Percentiles rank a stretch among this genome's conserved stretches.
Conservation (phyloP, 768 basidiomycete genomes). For the Inosperma sp. region DNA sequence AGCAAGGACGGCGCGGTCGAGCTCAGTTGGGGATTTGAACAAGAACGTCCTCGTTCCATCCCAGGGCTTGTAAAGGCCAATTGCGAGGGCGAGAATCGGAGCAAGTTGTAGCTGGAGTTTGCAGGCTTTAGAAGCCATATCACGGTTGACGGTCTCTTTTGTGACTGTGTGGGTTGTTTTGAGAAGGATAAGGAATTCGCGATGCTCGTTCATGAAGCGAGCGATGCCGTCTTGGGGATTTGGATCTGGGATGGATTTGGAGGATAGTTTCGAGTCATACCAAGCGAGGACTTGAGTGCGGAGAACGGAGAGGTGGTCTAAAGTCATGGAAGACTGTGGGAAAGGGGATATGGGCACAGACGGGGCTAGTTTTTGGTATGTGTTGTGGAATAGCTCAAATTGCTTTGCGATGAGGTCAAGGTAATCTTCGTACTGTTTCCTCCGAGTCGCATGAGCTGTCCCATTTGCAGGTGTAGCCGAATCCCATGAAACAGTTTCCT, state of each 20-base stretch:
- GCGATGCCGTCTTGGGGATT: background rate
- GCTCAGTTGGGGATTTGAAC: background rate
- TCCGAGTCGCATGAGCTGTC: background rate
- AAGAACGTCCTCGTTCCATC: background rate
- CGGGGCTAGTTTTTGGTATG: background rate
- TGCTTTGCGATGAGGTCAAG: background rate
- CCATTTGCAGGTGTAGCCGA: background rate
- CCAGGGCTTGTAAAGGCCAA: background rate
- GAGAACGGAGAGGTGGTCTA: background rate
- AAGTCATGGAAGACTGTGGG: background rate
- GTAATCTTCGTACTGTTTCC: background rate
- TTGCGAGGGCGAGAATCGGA: background rate
- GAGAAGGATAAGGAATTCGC: background rate
- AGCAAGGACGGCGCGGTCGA: background rate
- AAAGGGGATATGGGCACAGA: background rate
- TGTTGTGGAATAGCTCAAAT: background rate
- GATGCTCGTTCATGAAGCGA: constrained; percentile 2
- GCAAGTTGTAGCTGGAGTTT: background rate
- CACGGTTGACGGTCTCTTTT: too few relatives aligned
- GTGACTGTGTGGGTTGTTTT: background rate
- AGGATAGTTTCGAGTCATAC: background rate
- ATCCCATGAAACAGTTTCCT: background rate
- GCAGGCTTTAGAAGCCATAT: background rate
- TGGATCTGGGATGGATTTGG: constrained; percentile 1
- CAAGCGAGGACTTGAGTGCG: background rate